Percentiles rank a stretch among this genome's conserved stretches.
These are phyloP conservation scores for Nigrospora sphaerica DNA, from an alignment of 2,329 filamentous ascomycete genomes.

Conservation along the genomic window DNA sequence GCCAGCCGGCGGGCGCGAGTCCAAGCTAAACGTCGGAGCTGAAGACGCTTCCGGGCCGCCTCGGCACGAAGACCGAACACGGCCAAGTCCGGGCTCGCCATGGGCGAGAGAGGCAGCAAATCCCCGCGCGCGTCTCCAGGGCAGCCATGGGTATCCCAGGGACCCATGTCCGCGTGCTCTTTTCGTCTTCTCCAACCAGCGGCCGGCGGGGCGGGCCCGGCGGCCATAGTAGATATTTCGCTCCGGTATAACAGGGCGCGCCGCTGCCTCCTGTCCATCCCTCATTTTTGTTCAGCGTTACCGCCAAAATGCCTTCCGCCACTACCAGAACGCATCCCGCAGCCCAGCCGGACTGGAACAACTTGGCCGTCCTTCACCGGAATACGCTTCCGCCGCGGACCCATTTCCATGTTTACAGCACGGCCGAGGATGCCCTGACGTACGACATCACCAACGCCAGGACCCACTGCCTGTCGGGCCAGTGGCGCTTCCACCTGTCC, in stretches of 20 bases:
- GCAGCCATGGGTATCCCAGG: too few species aligned
- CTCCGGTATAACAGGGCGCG: too few species aligned
- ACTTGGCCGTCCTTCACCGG: constrained; percentile 47
- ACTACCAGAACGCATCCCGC: constrained; percentile 8
- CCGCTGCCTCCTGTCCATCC: too few species aligned
- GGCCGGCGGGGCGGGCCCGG: too few species aligned
- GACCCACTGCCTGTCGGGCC: constrained; percentile 35
- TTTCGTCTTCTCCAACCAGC: too few species aligned
- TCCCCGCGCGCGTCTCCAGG: neutral
- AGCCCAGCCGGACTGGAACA: constrained; percentile 49
- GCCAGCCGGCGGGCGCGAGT: too few species aligned
- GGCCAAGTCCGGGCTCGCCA: neutral
- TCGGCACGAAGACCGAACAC: constrained; percentile 2
- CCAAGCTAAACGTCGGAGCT: neutral
- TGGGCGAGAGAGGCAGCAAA: neutral
- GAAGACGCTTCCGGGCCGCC: neutral
- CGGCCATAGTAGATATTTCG: too few species aligned
- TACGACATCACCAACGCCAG: constrained; percentile 27
- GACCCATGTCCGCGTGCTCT: too few species aligned
- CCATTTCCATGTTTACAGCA: constrained; percentile 46
- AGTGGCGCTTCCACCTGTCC: constrained; percentile 39
- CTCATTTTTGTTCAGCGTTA: too few species aligned
- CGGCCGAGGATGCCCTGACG: constrained; percentile 38
- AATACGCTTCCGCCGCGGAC: constrained; percentile 49
- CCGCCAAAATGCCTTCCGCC: too few species aligned